Percentiles rank a stretch among this genome's conserved stretches.
Evolutionary conservation across 1,284 basidiomycete species (phyloP).

Genomic region (Marasmius fiardii): DNA sequence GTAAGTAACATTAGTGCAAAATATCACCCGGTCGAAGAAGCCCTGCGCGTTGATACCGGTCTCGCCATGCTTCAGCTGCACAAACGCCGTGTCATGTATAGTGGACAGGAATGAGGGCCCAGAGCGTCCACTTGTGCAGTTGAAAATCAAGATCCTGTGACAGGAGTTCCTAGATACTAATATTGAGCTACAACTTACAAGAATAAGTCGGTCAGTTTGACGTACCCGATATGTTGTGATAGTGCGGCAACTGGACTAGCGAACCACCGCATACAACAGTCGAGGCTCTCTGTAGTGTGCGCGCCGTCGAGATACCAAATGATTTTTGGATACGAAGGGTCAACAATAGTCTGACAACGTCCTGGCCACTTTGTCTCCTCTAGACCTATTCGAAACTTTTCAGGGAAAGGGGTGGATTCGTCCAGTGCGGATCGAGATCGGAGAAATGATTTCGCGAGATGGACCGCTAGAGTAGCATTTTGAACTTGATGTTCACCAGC

Average conservation of each 20-base stretch:
- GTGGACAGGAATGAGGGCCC: slow-evolving; percentile 69
- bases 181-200: background rate
- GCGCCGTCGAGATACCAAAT: slow-evolving; percentile 96
- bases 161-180: slow-evolving; percentile 21
- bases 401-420: slow-evolving; percentile 38
- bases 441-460: slow-evolving; percentile 73
- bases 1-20: slow-evolving; percentile 97
- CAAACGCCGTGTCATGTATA: slow-evolving; percentile 48
- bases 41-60: slow-evolving; percentile 31
- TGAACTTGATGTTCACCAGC: slow-evolving; percentile 87
- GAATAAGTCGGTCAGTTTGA: background rate
- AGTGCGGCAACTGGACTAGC: slow-evolving; percentile 51
- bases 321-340: slow-evolving; percentile 45
- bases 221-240: slow-evolving; percentile 18
- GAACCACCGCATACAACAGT: slow-evolving; percentile 89
- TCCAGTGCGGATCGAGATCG: slow-evolving; percentile 29
- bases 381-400: slow-evolving; percentile 61
- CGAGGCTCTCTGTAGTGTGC: slow-evolving; percentile 90
- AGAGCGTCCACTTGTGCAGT: slow-evolving; percentile 91
- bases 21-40: slow-evolving; percentile 86
- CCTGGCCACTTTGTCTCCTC: slow-evolving; percentile 87
- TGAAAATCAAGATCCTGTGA: slow-evolving; percentile 82
- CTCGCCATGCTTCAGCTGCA: slow-evolving; percentile 41
- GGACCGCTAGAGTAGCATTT: slow-evolving; percentile 88
- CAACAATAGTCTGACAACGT: slow-evolving; percentile 84